These are phyloP conservation scores for Hymenochaete sp. DNA, from an alignment of 1,284 basidiomycete species.

Conservation along the genomic window DNA sequence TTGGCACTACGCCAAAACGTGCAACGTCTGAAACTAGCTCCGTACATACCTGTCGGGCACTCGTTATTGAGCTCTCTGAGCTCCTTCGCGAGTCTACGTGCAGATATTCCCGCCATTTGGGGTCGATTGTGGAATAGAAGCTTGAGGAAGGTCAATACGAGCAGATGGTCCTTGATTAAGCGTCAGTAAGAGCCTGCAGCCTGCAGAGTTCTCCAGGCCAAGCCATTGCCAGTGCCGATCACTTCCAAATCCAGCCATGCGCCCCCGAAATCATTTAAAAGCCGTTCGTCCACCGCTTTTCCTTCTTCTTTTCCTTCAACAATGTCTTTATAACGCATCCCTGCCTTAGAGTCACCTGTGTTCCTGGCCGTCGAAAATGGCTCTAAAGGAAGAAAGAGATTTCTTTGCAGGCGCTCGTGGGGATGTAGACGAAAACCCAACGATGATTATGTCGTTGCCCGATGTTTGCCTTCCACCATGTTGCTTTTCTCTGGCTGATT, in stretches of 20 bases:
- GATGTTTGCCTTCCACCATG: no score
- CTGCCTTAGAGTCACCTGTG: conserved; percentile 37
- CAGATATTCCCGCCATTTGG: conserved; percentile 23
- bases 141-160: background rate
- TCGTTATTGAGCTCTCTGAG: conserved; percentile 24
- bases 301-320: background rate
- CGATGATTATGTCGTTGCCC: no score
- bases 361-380: conserved; percentile 34
- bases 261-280: background rate
- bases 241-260: background rate
- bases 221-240: background rate
- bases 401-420: conserved; percentile 55
- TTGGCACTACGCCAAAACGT: background rate
- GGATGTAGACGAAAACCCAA: no score
- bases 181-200: background rate
- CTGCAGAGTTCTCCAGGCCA: background rate
- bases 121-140: background rate
- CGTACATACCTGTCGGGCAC: conserved; percentile 20
- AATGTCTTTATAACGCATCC: conserved; percentile 4
- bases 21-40: background rate
- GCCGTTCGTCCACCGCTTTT: background rate
- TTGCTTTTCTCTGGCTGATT: no score
- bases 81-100: conserved; percentile 25
- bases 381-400: no score
- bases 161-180: background rate